Conservation (phyloP, 2,329 filamentous ascomycete genomes). For the Microcera coccophila region DNA sequence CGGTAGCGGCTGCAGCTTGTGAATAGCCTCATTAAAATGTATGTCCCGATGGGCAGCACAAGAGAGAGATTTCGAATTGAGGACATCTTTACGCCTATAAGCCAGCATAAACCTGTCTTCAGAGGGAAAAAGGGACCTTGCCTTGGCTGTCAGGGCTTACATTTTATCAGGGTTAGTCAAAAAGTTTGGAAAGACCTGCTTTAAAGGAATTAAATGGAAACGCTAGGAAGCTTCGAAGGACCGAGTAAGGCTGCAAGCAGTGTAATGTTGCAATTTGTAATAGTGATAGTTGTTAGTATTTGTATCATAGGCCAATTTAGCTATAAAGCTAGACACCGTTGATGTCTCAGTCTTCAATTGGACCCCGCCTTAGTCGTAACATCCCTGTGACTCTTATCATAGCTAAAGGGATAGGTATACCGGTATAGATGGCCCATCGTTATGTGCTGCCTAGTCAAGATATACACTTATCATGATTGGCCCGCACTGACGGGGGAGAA, state of each 20-base stretch:
- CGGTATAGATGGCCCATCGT: no score
- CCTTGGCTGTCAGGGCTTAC: constrained; percentile 4
- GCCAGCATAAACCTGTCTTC: constrained; percentile 8
- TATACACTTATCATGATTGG: no score
- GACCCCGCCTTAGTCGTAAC: no score
- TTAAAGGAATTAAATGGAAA: no score
- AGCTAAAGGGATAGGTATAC: no score
- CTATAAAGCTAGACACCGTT: background rate
- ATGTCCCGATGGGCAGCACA: background rate
- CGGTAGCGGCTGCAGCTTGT: constrained; percentile 6
- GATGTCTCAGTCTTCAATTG: no score
- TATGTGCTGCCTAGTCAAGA: no score
- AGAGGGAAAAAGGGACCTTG: constrained; percentile 6
- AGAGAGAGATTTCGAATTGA: constrained; percentile 4
- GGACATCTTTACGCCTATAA: constrained; percentile 5
- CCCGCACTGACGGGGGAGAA: no score
- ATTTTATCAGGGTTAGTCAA: background rate
- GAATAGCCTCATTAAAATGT: constrained; percentile 4
- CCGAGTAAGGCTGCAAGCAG: no score
- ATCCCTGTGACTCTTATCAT: no score
- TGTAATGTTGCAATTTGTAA: background rate
- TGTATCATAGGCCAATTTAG: background rate
- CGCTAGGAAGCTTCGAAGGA: no score
- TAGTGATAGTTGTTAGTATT: background rate
- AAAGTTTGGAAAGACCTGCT: no score